Evolutionary conservation across 257 asterid genomes (phyloP), one percentile per base, ranked within the genome.

Genomic region (Asclepias syriaca): DNA sequence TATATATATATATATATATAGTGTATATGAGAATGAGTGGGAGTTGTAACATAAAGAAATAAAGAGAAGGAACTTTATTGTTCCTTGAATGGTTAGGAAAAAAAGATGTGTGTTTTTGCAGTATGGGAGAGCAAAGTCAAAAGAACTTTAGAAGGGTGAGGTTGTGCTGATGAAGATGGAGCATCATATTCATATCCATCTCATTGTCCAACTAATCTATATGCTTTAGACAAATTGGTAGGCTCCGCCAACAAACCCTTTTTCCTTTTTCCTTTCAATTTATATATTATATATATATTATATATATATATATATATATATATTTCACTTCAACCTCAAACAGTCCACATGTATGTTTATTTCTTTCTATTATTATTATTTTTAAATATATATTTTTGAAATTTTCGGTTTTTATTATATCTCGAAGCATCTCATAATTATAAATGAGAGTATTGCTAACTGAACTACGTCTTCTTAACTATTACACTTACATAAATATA

Each of bases 1-100:
- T n/a, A n/a, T n/a, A n/a, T n/a, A n/a, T n/a, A n/a, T n/a, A n/a
- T n/a, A n/a, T n/a, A n/a, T n/a, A 49, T 49, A 10, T 55, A 77
- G 4, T 79, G 5, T 72, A 76, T 43, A 76, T 67, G 72, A 77
- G 73, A 74, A 56, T 74, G 51, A 57, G 46, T 68, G 55, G 75
- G 75, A 84, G 45, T 58, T 72, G 81, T 80, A 83, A 76, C 70
- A 54, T 50, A 74, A 75, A 72, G 43, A 77, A 65, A 49, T 53
- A 82, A 83, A 87, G 86, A 32, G 77, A 70, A 57, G 34, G 79
- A 73, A 69, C 92, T 87, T 87, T 87, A 78, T 72, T 73, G 3
- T 49, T 77, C 69, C 74, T 78, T 72, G 82, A 83, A 61, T 66
- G 75, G 16, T 82, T 48, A 53, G 40, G 66, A 66, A 54, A 53